Conservation (phyloP, 495 filamentous ascomycete genomes). For the Neurospora sp. region DNA sequence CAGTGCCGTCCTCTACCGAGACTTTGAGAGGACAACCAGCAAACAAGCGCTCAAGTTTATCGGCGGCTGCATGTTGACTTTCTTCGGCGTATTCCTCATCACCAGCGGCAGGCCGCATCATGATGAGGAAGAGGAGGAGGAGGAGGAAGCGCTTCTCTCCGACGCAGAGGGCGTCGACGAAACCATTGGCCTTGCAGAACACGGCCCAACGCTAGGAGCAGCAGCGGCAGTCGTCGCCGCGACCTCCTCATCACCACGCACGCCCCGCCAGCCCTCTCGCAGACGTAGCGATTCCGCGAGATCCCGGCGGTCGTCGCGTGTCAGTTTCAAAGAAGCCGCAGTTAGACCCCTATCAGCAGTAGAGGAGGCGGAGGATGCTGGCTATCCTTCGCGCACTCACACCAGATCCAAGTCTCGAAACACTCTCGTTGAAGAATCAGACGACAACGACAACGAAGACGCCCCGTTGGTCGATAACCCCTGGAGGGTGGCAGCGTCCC, state of each 20-base stretch:
- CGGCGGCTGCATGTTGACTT: conserved; percentile 81
- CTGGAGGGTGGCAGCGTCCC: conserved; percentile 17
- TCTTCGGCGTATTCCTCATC: conserved; percentile 89
- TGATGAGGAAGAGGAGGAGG: conserved; percentile 38
- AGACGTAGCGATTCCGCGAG: conserved; percentile 13
- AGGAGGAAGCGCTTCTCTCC: conserved; percentile 44
- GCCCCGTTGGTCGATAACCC: conserved; percentile 24
- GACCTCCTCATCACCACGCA: conserved; percentile 6
- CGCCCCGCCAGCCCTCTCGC: conserved; percentile 1
- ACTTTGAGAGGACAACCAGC: conserved; percentile 71
- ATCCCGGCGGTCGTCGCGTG: conserved; percentile 30
- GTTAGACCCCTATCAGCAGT: conserved; percentile 13
- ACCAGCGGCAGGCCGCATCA: conserved; percentile 52
- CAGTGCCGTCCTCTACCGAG: conserved; percentile 82
- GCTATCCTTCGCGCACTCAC: conserved; percentile 6
- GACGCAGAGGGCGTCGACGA: conserved; percentile 44
- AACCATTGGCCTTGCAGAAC: conserved; percentile 36
- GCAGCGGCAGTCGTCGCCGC: neutral
- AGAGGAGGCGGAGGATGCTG: conserved; percentile 9
- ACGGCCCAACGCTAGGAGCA: conserved; percentile 12
- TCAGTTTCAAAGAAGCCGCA: conserved; percentile 21
- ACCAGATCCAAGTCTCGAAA: conserved; percentile 2
- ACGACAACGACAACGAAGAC: conserved; percentile 8
- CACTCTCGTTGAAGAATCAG: conserved; percentile 8
- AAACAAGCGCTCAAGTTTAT: conserved; percentile 71